Conservation (phyloP, 1,284 basidiomycete genomes). For the Ceratobasidium sp. region DNA sequence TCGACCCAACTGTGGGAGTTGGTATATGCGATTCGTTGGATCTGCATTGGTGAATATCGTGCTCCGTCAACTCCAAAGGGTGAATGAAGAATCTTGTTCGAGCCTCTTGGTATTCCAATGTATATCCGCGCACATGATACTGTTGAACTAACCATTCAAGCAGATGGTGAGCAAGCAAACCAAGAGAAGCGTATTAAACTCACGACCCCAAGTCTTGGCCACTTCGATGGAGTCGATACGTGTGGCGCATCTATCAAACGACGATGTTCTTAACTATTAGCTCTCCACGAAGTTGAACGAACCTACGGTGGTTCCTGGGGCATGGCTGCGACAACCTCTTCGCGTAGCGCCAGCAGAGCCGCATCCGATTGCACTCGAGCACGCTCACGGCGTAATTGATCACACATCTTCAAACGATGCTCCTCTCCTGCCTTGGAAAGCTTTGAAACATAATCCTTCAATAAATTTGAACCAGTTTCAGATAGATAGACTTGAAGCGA, state of each 20-base stretch:
- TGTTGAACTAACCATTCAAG: background rate
- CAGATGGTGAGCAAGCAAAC: background rate
- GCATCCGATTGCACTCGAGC: background rate
- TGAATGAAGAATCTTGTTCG: conserved; percentile 1
- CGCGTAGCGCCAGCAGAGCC: background rate
- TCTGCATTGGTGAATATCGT: conserved; percentile 28
- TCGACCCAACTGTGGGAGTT: background rate
- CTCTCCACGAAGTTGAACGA: no score
- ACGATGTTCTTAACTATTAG: no score
- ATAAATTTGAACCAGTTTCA: background rate
- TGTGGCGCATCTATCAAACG: background rate
- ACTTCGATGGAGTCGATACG: background rate
- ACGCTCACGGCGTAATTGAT: background rate
- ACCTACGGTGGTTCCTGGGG: background rate
- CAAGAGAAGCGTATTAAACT: background rate
- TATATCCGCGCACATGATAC: background rate
- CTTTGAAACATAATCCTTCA: background rate
- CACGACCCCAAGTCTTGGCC: background rate
- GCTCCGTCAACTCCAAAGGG: conserved; percentile 36
- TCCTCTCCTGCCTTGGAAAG: background rate
- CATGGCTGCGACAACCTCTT: background rate
- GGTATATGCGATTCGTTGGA: conserved; percentile 29
- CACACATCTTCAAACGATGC: background rate
- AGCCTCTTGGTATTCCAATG: background rate
- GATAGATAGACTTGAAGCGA: conserved; percentile 6